Base-by-base conservation (phyloP, 371 early-diverging fungal genomes). In the Mucor saturninus region DNA sequence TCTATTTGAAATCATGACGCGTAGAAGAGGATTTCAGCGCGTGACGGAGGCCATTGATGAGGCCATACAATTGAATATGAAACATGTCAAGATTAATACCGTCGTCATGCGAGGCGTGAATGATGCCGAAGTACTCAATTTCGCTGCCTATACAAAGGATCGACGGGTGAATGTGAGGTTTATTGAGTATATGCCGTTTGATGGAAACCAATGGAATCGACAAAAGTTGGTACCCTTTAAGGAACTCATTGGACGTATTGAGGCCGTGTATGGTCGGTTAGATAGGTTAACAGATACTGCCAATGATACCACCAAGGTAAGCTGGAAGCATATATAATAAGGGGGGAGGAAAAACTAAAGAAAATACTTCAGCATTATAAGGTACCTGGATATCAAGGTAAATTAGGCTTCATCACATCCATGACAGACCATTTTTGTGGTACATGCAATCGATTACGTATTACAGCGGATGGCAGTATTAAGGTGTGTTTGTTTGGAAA, bases 131-230 rank as follows among this genome's bases (percentile, higher is more conserved):
- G 86, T 95, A 0, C 65, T 87, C 14, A 83, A 88, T 53, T 95
- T 97, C 81, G 91, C 93, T 3, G 89, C 88, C 38, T 83, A 92
- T 73, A 95, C 96, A 11, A 83, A 87, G 49, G 84, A 91, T 53
- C 78, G 80, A 15, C 83, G 86, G 3, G 64, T 96, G 5, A 89
- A 89, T 54, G 88, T 97, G 0, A 84, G 98, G 28, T 97, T 97
- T 74, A 97, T 97, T 65, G 98, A 97, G 74, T 96, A 95, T 67
- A 97, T 96, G 96, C 98, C 98, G 0, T 97, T 97, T 81, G 96
- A 92, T 73, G 93, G 95, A 4, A 97, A 97, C 73, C 80, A 84
- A 68, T 97, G 96, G 96, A 91, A 90, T 15, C 70, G 76, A 14
- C 83, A 89, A 30, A 95, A 94, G 66, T 73, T 97, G 49, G 88